phyloP scores from a whole-genome alignment of 768 basidiomycete genomes.

The Tricholoma hemisulphureum region DNA sequence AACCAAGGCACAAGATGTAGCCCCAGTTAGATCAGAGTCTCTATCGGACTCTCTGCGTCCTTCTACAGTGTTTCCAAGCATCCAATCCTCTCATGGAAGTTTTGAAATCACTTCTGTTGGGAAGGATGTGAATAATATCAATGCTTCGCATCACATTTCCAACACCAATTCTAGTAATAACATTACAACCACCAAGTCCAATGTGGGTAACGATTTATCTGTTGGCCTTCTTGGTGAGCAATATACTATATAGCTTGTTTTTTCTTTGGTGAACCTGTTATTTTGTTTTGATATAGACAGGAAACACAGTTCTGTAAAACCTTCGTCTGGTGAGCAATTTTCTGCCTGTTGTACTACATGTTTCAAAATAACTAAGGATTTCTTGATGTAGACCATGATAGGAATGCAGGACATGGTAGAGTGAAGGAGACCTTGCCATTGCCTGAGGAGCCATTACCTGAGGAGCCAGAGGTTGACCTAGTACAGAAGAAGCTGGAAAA shows the following conservation, averaged over 20 bases:
- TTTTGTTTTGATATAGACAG: background rate
- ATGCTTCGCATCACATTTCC: constrained; percentile 14
- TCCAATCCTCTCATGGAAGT: background rate
- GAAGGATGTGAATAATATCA: background rate
- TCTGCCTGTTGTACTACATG: background rate
- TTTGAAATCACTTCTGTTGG: constrained; percentile 5
- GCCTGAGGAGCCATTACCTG: background rate
- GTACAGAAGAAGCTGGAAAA: too few relatives aligned
- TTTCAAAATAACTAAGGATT: background rate
- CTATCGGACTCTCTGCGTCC: background rate
- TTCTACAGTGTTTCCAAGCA: background rate
- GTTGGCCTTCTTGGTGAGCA: background rate
- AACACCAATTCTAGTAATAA: constrained; percentile 19
- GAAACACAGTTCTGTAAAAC: background rate
- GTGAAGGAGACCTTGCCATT: background rate
- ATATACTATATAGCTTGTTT: background rate
- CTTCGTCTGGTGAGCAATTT: background rate
- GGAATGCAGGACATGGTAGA: background rate
- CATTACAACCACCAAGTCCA: constrained; percentile 15
- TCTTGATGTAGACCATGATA: background rate
- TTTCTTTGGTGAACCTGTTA: too few relatives aligned
- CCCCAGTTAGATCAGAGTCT: background rate
- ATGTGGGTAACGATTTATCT: constrained; percentile 15
- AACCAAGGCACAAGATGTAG: background rate
- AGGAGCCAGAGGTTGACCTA: too few relatives aligned